Base-by-base conservation (phyloP, 2,329 filamentous ascomycete species). In the Xylariaceae sp. region DNA sequence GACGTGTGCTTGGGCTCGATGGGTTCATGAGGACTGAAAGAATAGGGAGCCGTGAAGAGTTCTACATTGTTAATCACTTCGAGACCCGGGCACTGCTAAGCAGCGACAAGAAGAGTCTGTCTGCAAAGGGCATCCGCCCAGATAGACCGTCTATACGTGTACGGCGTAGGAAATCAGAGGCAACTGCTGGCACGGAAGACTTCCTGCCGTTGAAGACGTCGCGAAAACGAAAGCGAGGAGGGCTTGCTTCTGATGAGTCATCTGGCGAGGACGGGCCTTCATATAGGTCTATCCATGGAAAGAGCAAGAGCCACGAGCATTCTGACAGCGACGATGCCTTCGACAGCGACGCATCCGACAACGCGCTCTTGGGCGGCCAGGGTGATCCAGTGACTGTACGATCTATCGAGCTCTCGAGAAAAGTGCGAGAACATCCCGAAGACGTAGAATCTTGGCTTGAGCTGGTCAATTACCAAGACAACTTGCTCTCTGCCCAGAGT, bases 381-480 rank as follows among this genome's bases (percentile, higher is more conserved):
- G 64, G 70, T 34, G 65, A 71, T 19, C 67, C 72, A 2, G 58
- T 74, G 3, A 75, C 68, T 31, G 64, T 71, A 54, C 73, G 65
- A 40, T 78, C 78, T 11, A 68, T 82, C 0, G 67, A 80, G 36
- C 67, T 96, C 6, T 76, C 74, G 3, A 75, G 73, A 9, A 70
- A 60, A 19, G 78, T 88, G 23, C 79, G 83, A 39, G 68, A 82
- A 1, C 60, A 76, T 15, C 86, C 88, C 1, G 60, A 70, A 5
- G 76, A 94, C 53, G 68, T 85, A 14, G 66, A 79, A 29, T 71
- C 78, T 13, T 97, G 90, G 90, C 61, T 94, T 12, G 71, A 76
- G 26, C 69, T 96, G n/a, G 83, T 90, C 31, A 66, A 79, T 6
- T 80, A 94, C 44, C 90, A 97, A 62, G 79, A 88, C 45, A 60